Base-by-base conservation (phyloP, 345 rosid genomes). In the Raphanus raphanistrum region DNA sequence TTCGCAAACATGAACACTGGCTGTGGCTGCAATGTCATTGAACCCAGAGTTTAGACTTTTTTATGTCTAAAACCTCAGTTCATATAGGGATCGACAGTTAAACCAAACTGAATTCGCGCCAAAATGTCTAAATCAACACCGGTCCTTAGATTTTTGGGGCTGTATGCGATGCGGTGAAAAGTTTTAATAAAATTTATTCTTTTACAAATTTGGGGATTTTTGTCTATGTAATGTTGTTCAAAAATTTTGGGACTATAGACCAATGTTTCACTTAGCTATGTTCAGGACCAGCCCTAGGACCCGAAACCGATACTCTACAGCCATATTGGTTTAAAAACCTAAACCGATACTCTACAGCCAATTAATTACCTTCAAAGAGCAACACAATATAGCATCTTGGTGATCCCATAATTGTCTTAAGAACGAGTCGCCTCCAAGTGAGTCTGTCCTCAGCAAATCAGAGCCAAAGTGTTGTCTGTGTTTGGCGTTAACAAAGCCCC, bases 1-100 rank as follows among this genome's bases (percentile, higher is more conserved):
- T 96, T 96, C 10, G 98, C 98, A 48, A 96, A 96, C 77, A 86
- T 87, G 86, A 96, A 92, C 70, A 93, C 92, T 0, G 98, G 97
- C 36, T 77, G 80, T 1, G 97, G 81, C 99, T 96, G 88, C 84
- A 88, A 63, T 48, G 55, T 2, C 33, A 86, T 50, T n/a, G 16
- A 48, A 5, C 55, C 55, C 55, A 48, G 17, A 48, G 16, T 17
- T 48, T 48, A 48, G 5, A 43, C 52, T 4, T 1, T 10, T 43
- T 43, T 43, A 36, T 36, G 41, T 36, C 41, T 41, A 41, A 10
- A 55, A 21, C 21, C 0, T 21, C 21, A 21, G 21, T 21, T 21
- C 21, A 21, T 21, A 21, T 21, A 21, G 21, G 21, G 0, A 21
- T 21, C 1, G 21, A 21, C 1, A 21, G 21, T 21, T 21, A 21